These are phyloP conservation scores for Calonectria ilicicola DNA, from an alignment of 2,329 filamentous ascomycete genomes.

Conservation along the genomic window DNA sequence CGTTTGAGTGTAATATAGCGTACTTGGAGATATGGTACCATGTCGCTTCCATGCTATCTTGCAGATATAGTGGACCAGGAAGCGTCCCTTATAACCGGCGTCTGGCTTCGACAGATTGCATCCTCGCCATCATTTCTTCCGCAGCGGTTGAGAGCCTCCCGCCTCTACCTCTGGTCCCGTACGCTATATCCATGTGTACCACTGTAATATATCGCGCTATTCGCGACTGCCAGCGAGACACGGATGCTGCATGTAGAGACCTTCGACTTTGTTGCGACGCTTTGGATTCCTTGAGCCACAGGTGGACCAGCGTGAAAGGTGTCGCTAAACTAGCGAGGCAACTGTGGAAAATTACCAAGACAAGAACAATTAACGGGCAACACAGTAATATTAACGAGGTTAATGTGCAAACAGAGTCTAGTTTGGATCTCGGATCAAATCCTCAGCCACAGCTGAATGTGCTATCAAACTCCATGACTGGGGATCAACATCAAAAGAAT, in stretches of 20 bases:
- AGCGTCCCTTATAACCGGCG: constrained; percentile 17
- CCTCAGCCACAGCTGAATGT: not conserved
- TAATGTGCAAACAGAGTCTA: not conserved
- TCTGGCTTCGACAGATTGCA: constrained; percentile 17
- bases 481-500: not conserved
- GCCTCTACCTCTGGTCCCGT: constrained; percentile 21
- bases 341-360: constrained; percentile 9
- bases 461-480: not conserved
- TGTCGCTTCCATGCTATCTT: constrained; percentile 26
- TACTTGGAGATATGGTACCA: constrained; percentile 31
- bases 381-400: not conserved
- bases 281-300: constrained; percentile 14
- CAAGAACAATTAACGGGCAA: not conserved
- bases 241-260: constrained; percentile 8
- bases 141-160: constrained; percentile 12
- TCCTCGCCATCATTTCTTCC: constrained; percentile 6
- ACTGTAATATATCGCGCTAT: constrained; percentile 29
- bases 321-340: constrained; percentile 19
- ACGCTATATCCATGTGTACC: constrained; percentile 26
- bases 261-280: constrained; percentile 24
- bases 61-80: constrained; percentile 22
- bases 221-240: constrained; percentile 14
- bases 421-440: not conserved
- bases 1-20: not conserved
- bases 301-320: constrained; percentile 24